Base-by-base conservation (phyloP, 2,329 filamentous ascomycete genomes). In the Fusarium annulatum region DNA sequence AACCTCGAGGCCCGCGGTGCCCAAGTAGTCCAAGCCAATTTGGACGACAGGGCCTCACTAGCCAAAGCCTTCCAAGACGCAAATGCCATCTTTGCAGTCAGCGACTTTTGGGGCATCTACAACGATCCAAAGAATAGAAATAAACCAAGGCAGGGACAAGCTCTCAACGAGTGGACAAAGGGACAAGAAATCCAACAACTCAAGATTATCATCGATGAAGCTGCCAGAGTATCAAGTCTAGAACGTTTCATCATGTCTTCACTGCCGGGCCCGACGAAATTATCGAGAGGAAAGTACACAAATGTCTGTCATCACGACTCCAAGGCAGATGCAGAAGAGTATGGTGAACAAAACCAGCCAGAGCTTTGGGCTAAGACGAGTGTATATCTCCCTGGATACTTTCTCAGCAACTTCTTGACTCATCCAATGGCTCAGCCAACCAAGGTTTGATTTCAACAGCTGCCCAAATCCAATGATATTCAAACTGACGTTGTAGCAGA, bases 341-440 rank as follows among this genome's bases (percentile, higher is more conserved):
- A 65, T 18, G 41, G 59, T 3, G 34, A 42, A 36, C 34, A 41
- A 30, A 15, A 21, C 12, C 59, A 64, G 12, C 48, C 48, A 28
- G 15, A 48, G 28, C 34, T 65, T 19, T 65, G 63, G 63, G 43
- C 28, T 18, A 65, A 64, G 48, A 56, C 63, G 19, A 65, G 63
- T 38, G 41, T 65, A 21, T 56, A 23, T 28, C 19, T 56, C 33
- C 34, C 59, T 21, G 48, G 48, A 10, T 56, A 64, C 19, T 65
- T 65, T 33, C 36, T 56, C 34, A 42, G 12, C 9, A 65, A 65
- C 23, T 57, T 65, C 48, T 26, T 65, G 19, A 34, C 14, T 12
- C 48, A 65, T 46, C 59, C 59, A 46, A 65, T 65, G 63, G 42
- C 63, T 19, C 41, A 64, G 16, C 60, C 63, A 10, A 48, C 48